Evolutionary conservation across 192 early-diverging fungal species (phyloP).

Genomic region (Diversispora eburnea): DNA sequence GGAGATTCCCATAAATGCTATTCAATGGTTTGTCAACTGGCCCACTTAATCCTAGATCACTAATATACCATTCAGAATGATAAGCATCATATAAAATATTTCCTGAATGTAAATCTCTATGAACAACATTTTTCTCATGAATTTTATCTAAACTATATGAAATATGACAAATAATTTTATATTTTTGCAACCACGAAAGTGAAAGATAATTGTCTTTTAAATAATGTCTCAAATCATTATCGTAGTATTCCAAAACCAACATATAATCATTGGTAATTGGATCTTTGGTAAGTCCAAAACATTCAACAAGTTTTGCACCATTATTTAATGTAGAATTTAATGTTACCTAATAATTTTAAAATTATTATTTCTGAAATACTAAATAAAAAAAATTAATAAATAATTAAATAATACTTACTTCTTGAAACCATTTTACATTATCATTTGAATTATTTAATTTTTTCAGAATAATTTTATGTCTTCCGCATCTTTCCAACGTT

Average conservation of each 20-base stretch:
- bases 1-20: too few relatives aligned
- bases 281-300: conserved; percentile 2
- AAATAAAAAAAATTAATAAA: neutral
- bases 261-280: neutral
- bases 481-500: neutral
- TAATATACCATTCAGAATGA: too few relatives aligned
- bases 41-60: too few relatives aligned
- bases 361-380: neutral
- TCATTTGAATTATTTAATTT: neutral
- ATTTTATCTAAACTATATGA: too few relatives aligned
- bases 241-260: neutral
- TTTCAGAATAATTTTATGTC: neutral
- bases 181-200: neutral
- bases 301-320: neutral
- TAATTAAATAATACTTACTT: neutral
- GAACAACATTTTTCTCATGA: too few relatives aligned
- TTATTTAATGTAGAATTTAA: neutral
- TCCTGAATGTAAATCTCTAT: too few relatives aligned
- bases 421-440: neutral
- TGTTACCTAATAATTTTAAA: neutral
- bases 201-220: neutral
- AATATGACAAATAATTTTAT: too few relatives aligned
- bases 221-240: neutral
- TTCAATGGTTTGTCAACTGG: too few relatives aligned
- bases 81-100: too few relatives aligned